These are phyloP conservation scores for Tetradesmus obliquus DNA, from an alignment of 139 green algal species.

Conservation along the genomic window DNA sequence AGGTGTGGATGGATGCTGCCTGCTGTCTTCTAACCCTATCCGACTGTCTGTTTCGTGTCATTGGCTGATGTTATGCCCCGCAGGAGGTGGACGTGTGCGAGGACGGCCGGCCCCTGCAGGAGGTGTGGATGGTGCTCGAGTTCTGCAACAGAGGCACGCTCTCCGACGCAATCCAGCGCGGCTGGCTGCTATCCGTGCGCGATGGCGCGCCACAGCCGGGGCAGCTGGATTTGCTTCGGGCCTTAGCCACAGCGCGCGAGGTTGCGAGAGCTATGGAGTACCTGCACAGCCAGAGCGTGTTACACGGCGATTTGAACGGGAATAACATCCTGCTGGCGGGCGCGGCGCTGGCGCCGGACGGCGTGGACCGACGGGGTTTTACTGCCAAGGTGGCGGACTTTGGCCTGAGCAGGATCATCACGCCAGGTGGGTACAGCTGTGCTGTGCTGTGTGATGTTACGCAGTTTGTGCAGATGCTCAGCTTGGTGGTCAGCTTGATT, in stretches of 20 bases:
- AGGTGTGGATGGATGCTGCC: constrained; percentile 41
- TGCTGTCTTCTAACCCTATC: not conserved
- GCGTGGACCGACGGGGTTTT: constrained; percentile 9
- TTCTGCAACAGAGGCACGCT: constrained; percentile 45
- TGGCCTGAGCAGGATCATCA: constrained; percentile 35
- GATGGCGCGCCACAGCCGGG: constrained; percentile 15
- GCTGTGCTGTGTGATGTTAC: not conserved
- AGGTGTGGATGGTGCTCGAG: constrained; percentile 53
- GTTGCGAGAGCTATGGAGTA: constrained; percentile 55
- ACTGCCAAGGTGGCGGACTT: constrained; percentile 48
- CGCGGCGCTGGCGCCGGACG: not conserved
- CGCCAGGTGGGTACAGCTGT: constrained; percentile 7
- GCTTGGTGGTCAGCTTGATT: not conserved
- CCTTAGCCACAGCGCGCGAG: constrained; percentile 41
- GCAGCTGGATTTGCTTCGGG: not conserved
- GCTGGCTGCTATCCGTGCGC: constrained; percentile 29
- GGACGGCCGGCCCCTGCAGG: constrained; percentile 42
- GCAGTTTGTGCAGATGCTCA: not conserved
- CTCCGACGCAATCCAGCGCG: constrained; percentile 35
- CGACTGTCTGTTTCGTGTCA: not conserved
- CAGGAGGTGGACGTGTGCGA: constrained; percentile 51
- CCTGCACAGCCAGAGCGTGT: constrained; percentile 56
- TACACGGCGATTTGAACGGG: constrained; percentile 67
- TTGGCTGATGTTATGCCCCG: not conserved
- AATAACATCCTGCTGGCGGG: constrained; percentile 54